Conservation (phyloP, 495 filamentous ascomycete species). For the Penicillium canescens region DNA sequence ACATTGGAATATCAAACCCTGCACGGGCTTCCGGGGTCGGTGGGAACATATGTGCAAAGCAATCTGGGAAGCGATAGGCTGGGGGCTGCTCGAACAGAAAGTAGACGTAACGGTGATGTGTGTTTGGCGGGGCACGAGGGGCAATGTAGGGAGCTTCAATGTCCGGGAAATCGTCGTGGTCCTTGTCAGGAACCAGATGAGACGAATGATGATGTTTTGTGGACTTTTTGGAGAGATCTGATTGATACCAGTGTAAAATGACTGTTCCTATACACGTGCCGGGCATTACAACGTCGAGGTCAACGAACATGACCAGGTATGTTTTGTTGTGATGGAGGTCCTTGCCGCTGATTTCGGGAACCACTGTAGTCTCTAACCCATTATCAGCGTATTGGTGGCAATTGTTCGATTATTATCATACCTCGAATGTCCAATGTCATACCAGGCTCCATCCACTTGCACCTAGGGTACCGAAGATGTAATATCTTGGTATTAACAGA, state of each 20-base stretch:
- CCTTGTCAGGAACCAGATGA: neutral
- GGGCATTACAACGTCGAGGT: constrained; percentile 34
- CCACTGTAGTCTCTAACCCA: constrained; percentile 11
- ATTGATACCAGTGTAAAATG: constrained; percentile 43
- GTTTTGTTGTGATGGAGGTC: constrained; percentile 9
- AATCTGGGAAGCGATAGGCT: constrained; percentile 27
- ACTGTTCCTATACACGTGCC: constrained; percentile 21
- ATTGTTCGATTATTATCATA: neutral
- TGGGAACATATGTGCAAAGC: constrained; percentile 32
- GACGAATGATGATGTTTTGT: neutral
- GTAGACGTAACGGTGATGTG: constrained; percentile 39
- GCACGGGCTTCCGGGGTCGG: constrained; percentile 20
- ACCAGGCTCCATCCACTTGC: constrained; percentile 14
- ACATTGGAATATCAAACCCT: constrained; percentile 33
- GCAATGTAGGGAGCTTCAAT: constrained; percentile 31
- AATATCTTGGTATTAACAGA: constrained; percentile 3
- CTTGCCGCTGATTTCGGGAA: constrained; percentile 22
- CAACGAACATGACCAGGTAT: constrained; percentile 36
- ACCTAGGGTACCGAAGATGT: constrained; percentile 10
- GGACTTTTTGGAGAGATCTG: constrained; percentile 19
- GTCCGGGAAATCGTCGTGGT: neutral
- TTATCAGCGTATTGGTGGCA: constrained; percentile 5
- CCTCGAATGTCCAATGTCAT: constrained; percentile 11
- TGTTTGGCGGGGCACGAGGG: constrained; percentile 33
- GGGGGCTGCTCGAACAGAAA: constrained; percentile 35